phyloP scores from a whole-genome alignment of 2,329 filamentous ascomycete genomes.

The Zasmidium cellare region DNA sequence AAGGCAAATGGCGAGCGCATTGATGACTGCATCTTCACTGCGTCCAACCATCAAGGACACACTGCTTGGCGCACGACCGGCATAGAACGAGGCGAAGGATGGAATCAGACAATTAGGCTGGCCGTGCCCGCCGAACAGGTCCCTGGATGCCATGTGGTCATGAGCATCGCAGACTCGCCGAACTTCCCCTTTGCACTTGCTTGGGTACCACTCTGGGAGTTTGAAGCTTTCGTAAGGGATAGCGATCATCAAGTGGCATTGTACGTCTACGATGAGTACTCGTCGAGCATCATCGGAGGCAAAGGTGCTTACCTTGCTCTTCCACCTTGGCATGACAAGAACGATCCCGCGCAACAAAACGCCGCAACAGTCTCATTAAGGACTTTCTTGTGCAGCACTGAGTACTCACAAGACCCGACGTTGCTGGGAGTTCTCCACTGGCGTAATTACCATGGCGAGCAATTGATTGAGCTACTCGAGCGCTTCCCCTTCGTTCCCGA shows the following conservation, averaged over 20 bases:
- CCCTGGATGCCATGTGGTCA: constrained; percentile 77
- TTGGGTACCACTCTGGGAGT: constrained; percentile 92
- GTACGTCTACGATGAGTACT: constrained; percentile 91
- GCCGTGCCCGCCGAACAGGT: constrained; percentile 79
- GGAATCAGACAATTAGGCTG: constrained; percentile 86
- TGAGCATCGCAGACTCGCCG: constrained; percentile 85
- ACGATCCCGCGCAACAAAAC: constrained; percentile 70
- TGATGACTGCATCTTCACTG: constrained; percentile 82
- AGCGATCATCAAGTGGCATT: constrained; percentile 77
- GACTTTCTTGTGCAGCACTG: constrained; percentile 90
- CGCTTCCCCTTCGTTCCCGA: constrained; percentile 92
- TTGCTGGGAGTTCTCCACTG: constrained; percentile 83
- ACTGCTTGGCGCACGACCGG: constrained; percentile 89
- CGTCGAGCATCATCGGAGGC: constrained; percentile 69
- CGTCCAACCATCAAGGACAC: constrained; percentile 74
- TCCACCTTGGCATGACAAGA: constrained; percentile 77
- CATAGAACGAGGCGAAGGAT: constrained; percentile 73
- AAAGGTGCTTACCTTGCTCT: constrained; percentile 85
- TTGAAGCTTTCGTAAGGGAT: constrained; percentile 85
- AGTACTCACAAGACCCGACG: constrained; percentile 87
- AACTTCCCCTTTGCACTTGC: constrained; percentile 87
- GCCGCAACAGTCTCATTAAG: constrained; percentile 71
- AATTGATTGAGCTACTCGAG: constrained; percentile 72
- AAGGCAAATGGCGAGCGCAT: constrained; percentile 76
- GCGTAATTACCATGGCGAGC: constrained; percentile 59